Conservation (phyloP, 768 basidiomycete species). For the Chalciporus piperatus region DNA sequence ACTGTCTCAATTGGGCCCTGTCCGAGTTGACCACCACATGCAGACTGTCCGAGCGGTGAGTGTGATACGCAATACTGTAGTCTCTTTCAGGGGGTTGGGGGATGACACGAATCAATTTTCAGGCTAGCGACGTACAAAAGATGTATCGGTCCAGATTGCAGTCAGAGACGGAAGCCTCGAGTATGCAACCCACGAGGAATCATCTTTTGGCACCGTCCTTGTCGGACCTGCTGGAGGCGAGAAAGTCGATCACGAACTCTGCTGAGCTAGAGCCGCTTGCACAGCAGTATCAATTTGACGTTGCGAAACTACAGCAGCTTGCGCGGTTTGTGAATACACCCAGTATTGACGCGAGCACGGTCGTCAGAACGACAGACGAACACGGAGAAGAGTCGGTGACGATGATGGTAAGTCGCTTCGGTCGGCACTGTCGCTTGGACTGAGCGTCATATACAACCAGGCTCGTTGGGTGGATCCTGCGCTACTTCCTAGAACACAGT, state of each 20-base stretch:
- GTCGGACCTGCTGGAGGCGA: constrained; percentile 57
- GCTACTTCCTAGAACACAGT: not conserved
- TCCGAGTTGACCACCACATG: constrained; percentile 67
- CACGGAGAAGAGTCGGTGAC: constrained; percentile 55
- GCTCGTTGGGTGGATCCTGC: constrained; percentile 28
- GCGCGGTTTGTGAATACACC: constrained; percentile 61
- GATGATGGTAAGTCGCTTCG: constrained; percentile 42
- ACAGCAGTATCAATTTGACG: constrained; percentile 53
- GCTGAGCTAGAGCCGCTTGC: constrained; percentile 51
- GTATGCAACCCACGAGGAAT: constrained; percentile 43
- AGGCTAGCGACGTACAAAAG: constrained; percentile 33
- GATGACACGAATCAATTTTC: not conserved
- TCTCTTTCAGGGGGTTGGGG: not conserved
- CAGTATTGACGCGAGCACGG: constrained; percentile 49
- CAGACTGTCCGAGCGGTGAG: constrained; percentile 48
- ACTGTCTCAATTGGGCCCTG: constrained; percentile 61
- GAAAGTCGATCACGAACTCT: constrained; percentile 45
- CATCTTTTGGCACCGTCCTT: constrained; percentile 53
- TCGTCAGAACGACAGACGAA: constrained; percentile 43
- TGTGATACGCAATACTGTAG: not conserved
- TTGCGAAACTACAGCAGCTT: constrained; percentile 48
- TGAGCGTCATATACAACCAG: constrained; percentile 10
- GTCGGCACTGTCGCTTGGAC: not conserved
- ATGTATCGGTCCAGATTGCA: constrained; percentile 53
- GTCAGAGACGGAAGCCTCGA: constrained; percentile 55